Conservation (phyloP, 768 basidiomycete species). For the Rhodotorula taiwanensis region DNA sequence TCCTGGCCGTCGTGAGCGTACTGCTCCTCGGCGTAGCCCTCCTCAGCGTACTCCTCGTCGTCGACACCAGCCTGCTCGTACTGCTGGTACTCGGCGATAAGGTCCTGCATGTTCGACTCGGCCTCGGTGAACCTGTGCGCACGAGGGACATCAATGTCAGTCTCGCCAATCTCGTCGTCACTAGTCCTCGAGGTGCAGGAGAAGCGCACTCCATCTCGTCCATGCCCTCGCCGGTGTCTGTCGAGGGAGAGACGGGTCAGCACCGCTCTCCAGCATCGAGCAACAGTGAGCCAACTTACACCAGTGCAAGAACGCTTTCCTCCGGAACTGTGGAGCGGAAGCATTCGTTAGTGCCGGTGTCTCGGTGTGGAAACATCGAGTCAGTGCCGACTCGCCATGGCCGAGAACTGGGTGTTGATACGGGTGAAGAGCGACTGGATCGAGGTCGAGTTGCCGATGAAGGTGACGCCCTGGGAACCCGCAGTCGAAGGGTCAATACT, state of each 20-base stretch:
- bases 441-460: conserved; percentile 93
- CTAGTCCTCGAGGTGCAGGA: too few species aligned
- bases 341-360: neutral
- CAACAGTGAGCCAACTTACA: conserved; percentile 50
- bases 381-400: conserved; percentile 69
- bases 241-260: too few species aligned
- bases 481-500: too few species aligned
- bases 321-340: conserved; percentile 42
- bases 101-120: conserved; percentile 79
- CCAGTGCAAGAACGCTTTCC: conserved; percentile 32
- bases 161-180: neutral
- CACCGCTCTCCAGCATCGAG: too few species aligned
- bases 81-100: conserved; percentile 40
- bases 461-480: conserved; percentile 75
- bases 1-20: conserved; percentile 26
- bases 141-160: too few species aligned
- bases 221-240: conserved; percentile 70
- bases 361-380: neutral
- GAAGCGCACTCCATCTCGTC: conserved; percentile 70
- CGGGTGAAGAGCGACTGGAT: conserved; percentile 99
- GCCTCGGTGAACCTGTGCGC: conserved; percentile 72
- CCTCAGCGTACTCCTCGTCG: conserved; percentile 11
- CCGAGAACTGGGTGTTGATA: conserved; percentile 95
- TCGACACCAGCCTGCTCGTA: conserved; percentile 45
- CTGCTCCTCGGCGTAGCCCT: conserved; percentile 27